These are phyloP conservation scores for Fistulinella cinereoalba DNA, from an alignment of 1,284 basidiomycete genomes.

Conservation along the genomic window DNA sequence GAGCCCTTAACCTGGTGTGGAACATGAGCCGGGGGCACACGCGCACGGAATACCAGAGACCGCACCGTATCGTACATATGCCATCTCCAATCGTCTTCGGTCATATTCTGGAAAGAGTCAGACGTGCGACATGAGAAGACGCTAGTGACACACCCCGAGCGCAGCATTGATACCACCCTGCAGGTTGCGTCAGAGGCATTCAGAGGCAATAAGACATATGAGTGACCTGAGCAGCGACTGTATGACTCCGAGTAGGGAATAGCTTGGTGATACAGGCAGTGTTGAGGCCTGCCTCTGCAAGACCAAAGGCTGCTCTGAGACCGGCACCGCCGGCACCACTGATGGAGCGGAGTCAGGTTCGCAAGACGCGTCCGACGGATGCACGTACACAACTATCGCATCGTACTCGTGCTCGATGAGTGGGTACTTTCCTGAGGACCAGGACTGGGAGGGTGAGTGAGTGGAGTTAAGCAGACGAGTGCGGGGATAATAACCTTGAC, in stretches of 20 bases:
- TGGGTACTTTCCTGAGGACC: slow-evolving; percentile 85
- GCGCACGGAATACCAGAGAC: slow-evolving; percentile 7
- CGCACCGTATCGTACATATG: slow-evolving; percentile 98
- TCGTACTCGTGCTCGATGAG: slow-evolving; percentile 98
- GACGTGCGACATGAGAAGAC: slow-evolving; percentile 1
- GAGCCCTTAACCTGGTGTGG: slow-evolving; percentile 89
- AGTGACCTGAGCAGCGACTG: slow-evolving; percentile 92
- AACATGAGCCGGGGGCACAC: slow-evolving; percentile 14
- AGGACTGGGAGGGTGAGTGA: slow-evolving; percentile 46
- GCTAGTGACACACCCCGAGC: slow-evolving; percentile 69
- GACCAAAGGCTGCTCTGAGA: slow-evolving; percentile 96
- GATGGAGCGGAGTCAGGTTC: slow-evolving; percentile 17
- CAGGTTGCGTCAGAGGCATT: slow-evolving; percentile 17
- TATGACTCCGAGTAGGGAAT: slow-evolving; percentile 99
- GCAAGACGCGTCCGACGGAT: slow-evolving; percentile 1
- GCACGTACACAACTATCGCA: slow-evolving; percentile 91
- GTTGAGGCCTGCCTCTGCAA: slow-evolving; percentile 98
- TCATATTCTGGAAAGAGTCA: slow-evolving; percentile 81
- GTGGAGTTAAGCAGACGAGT: slow-evolving; percentile 10
- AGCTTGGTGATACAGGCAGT: slow-evolving; percentile 99
- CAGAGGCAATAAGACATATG: background rate
- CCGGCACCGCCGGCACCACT: slow-evolving; percentile 98
- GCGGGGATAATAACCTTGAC: slow-evolving; percentile 55
- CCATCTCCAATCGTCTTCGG: slow-evolving; percentile 99
- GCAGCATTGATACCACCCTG: slow-evolving; percentile 99